Base-by-base conservation (phyloP, 2,329 filamentous ascomycete genomes). In the Pleomassaria siparia region DNA sequence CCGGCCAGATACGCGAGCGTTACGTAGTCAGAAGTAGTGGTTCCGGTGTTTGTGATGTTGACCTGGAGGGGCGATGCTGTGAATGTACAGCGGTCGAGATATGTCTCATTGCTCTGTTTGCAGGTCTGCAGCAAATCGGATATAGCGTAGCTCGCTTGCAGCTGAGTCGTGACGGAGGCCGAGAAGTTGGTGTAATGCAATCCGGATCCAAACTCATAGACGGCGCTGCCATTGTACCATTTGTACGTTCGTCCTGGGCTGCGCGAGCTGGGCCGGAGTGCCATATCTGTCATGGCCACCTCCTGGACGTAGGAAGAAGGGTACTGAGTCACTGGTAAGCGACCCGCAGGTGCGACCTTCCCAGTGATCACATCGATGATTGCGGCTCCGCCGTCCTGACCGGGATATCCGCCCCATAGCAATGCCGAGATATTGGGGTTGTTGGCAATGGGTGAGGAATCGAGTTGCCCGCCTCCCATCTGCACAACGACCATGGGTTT, bases 321-420 rank as follows among this genome's bases (percentile, higher is more conserved):
- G 53, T 84, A 84, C 59, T 81, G 75, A 1, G 81, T 84, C 1
- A 78, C 66, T 0, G 80, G 78, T 3, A 84, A 60, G 30, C 81
- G 70, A 1, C 79, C 82, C 7, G 80, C 81, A 2, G 79, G 79
- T 0, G 78, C 70, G 2, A 61, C 64, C 2, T 67, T 69, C 2
- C 82, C 82, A 8, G 73, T 77, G 25, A 85, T 56, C 44, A 84
- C 70, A 47, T 83, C 74, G 40, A 83, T 66, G 10, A 84, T 59
- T 0, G 81, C 82, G 8, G 67, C 64, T 2, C 82, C 82, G 11
- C 82, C 82, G 30, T 78, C 76, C 62, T 85, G 81, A 1, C 82
- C 81, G 0, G 82, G 82, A 47, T 82, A 84, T 0, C 81, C 80
- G 0, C 72, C 78, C 82, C 82, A 84, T 0, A 85, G 55, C 0